phyloP scores from a whole-genome alignment of 192 early-diverging fungal genomes.

The Podila verticillata region DNA sequence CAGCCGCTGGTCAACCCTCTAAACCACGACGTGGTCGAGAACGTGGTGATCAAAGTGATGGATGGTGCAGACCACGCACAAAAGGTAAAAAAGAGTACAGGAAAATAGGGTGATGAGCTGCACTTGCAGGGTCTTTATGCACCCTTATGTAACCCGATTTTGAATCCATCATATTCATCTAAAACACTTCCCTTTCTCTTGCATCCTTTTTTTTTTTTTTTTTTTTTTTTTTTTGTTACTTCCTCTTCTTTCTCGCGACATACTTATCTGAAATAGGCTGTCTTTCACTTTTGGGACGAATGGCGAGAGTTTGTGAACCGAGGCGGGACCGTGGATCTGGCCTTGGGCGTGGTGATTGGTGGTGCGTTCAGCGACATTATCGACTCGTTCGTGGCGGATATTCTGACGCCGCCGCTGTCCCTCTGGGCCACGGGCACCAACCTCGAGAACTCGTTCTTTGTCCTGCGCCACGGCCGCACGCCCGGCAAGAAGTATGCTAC shows the following conservation, averaged over 20 bases:
- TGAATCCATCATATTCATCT: too few relatives aligned
- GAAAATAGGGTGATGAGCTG: not conserved
- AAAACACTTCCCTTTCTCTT: not conserved
- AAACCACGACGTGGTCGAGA: constrained; percentile 35
- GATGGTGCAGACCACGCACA: constrained; percentile 42
- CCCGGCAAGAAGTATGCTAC: constrained; percentile 27
- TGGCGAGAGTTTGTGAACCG: constrained; percentile 32
- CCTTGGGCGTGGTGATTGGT: constrained; percentile 52
- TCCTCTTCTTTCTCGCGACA: not conserved
- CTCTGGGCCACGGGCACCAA: constrained; percentile 49
- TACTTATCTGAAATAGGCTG: not conserved
- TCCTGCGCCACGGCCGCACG: constrained; percentile 38
- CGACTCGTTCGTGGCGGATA: constrained; percentile 54
- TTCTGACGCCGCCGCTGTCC: constrained; percentile 52
- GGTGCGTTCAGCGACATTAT: constrained; percentile 48
- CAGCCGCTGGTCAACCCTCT: constrained; percentile 21
- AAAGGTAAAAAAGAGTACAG: constrained; percentile 8
- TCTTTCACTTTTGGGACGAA: constrained; percentile 47
- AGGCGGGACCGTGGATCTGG: constrained; percentile 29
- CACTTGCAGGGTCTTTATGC: not conserved
- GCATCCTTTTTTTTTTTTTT: not conserved
- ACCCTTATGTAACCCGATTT: too few relatives aligned
- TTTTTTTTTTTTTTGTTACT: too few relatives aligned
- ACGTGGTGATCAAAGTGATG: constrained; percentile 37
- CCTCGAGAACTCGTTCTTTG: constrained; percentile 55